Evolutionary conservation across 1,284 basidiomycete genomes (phyloP), one percentile per base, ranked within the genome.

Genomic region (Boletus sp.): DNA sequence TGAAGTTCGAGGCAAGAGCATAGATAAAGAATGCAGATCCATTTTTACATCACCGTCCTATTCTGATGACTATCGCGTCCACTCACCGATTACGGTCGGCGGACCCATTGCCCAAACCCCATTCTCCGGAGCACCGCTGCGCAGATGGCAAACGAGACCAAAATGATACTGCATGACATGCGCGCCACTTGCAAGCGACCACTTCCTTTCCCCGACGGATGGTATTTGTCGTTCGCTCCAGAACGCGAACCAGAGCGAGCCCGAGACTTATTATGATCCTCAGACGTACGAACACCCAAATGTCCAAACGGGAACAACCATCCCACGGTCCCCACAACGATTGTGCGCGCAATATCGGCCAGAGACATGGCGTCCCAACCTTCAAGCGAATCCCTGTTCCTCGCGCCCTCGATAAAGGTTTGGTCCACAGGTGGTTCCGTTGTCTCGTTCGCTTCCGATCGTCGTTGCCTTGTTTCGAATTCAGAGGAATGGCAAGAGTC

Each of bases 141-240:
- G 40, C 62, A 64, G 14, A 64, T 26, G 17, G 59, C 59, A 20
- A 67, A 62, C 22, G 62, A 68, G 33, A 67, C 42, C 35, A 62
- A n/a, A 22, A 64, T 37, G 19, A 68, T 48, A n/a, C 19, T 40
- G 43, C 58, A 64, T 13, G 62, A 58, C 39, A 56, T 34, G 27
- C 50, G 57, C 10, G 35, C 44, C 14, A 56, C n/a, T 2, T 39
- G 34, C 13, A 53, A 38, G 19, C 27, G 26, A 20, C 27, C 36
- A 26, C 17, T 27, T 45, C 22, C 43, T 42, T 45, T 62, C 8
- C 12, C 44, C 1, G 48, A 46, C 22, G 56, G 30, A 25, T 10
- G 32, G 32, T 32, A 34, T 10, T 17, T 34, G 16, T 47, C 30
- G 3, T 46, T 46, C 16, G 19, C 16, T 41, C 35, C 50, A 2